Conservation (phyloP, 495 filamentous ascomycete genomes). For the Penicillium paxilli region DNA sequence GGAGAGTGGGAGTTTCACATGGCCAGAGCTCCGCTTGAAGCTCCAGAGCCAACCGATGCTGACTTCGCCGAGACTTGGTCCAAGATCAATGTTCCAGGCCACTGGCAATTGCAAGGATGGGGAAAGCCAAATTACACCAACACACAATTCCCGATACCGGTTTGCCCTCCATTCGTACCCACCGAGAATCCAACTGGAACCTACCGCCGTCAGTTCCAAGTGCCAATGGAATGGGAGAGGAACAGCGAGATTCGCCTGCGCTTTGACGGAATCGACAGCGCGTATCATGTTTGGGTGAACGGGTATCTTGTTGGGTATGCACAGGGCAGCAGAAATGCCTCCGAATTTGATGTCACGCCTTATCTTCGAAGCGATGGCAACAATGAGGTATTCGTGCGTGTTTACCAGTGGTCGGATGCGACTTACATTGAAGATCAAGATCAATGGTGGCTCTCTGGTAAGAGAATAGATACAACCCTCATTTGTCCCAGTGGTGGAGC, state of each 20-base stretch:
- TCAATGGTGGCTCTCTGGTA: conserved; percentile 57
- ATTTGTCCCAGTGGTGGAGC: not conserved
- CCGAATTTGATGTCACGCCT: conserved; percentile 62
- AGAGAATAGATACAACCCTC: not conserved
- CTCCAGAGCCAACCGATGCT: conserved; percentile 34
- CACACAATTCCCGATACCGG: conserved; percentile 60
- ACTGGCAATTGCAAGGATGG: conserved; percentile 71
- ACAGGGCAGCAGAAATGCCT: conserved; percentile 63
- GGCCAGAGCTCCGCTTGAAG: conserved; percentile 48
- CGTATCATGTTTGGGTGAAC: conserved; percentile 66
- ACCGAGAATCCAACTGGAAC: conserved; percentile 62
- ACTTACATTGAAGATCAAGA: conserved; percentile 69
- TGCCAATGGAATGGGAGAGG: conserved; percentile 39
- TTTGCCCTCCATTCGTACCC: conserved; percentile 58
- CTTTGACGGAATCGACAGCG: conserved; percentile 68
- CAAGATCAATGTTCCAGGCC: conserved; percentile 60
- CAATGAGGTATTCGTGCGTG: conserved; percentile 57
- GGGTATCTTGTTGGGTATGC: conserved; percentile 59
- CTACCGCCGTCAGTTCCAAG: conserved; percentile 53
- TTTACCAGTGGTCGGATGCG: conserved; percentile 64
- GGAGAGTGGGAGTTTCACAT: conserved; percentile 63
- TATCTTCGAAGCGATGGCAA: conserved; percentile 36
- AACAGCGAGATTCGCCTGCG: conserved; percentile 55
- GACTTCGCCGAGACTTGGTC: conserved; percentile 40
- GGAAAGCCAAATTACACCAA: conserved; percentile 67